Percentiles rank a stretch among this genome's conserved stretches.
phyloP scores from a whole-genome alignment of 2,329 filamentous ascomycete species.

The Pyricularia grisea region DNA sequence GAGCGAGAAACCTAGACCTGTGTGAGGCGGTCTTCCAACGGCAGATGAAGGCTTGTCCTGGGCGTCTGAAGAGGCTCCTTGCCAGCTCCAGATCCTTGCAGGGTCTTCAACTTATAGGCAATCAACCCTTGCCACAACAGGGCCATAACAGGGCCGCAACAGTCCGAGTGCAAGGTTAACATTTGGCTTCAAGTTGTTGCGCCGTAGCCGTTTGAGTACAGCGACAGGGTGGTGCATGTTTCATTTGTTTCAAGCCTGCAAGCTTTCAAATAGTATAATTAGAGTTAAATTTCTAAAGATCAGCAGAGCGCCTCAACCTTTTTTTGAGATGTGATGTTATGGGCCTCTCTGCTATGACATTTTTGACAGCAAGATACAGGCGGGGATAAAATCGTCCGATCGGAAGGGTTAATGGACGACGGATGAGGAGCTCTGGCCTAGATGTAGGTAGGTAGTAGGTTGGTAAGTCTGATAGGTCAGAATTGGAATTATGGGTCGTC shows the following conservation, averaged over 20 bases:
- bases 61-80: too few species aligned
- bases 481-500: background rate
- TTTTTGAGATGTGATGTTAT: background rate
- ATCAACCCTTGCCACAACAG: background rate
- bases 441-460: background rate
- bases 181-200: background rate
- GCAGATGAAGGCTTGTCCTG: too few species aligned
- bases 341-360: background rate
- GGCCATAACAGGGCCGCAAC: background rate
- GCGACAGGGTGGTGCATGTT: background rate
- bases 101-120: background rate
- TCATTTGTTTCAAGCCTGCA: background rate
- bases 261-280: background rate
- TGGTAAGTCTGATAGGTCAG: background rate
- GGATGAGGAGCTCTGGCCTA: too few species aligned
- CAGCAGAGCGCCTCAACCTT: background rate
- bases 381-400: background rate
- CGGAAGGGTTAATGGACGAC: too few species aligned
- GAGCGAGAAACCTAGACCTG: background rate
- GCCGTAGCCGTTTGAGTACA: background rate
- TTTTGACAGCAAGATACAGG: background rate
- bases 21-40: too few species aligned
- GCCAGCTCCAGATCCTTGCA: too few species aligned
- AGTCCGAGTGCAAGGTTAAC: background rate
- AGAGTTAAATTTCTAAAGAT: background rate